These are phyloP conservation scores for Colletotrichum lini DNA, from an alignment of 2,329 filamentous ascomycete genomes.

Conservation along the genomic window DNA sequence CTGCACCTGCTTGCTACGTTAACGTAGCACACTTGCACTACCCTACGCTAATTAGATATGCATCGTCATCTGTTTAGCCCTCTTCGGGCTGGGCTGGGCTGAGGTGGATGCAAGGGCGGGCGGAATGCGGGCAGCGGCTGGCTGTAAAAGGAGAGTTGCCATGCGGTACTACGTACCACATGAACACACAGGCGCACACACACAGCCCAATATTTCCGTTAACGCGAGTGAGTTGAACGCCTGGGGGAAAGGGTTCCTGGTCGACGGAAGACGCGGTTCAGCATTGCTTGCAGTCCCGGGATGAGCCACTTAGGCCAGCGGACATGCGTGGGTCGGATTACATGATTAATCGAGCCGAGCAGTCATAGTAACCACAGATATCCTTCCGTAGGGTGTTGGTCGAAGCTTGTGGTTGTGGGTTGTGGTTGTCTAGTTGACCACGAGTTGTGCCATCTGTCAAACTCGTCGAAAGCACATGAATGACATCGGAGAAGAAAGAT, in stretches of 20 bases:
- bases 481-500: not conserved
- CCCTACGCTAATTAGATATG: constrained; percentile 18
- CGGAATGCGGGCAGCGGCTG: constrained; percentile 29
- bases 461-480: not conserved
- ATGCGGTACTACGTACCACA: constrained; percentile 30
- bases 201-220: not conserved
- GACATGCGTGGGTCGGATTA: constrained; percentile 5
- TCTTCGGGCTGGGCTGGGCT: constrained; percentile 15
- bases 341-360: not conserved
- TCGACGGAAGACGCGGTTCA: constrained; percentile 12
- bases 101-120: constrained; percentile 27
- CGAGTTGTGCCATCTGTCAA: not conserved
- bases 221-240: not conserved
- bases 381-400: no score
- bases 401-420: not conserved
- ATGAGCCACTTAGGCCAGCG: not conserved
- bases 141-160: constrained; percentile 12
- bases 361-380: no score
- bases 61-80: constrained; percentile 15
- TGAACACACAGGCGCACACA: not conserved
- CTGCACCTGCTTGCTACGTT: constrained; percentile 12
- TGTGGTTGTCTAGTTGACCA: not conserved
- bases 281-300: not conserved
- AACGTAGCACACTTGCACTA: constrained; percentile 13
- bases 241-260: constrained; percentile 13